A percentile compares a stretch with the other conserved stretches of the same genome.
phyloP scores from a whole-genome alignment of 495 filamentous ascomycete species.

The Daldinia caldariorum region DNA sequence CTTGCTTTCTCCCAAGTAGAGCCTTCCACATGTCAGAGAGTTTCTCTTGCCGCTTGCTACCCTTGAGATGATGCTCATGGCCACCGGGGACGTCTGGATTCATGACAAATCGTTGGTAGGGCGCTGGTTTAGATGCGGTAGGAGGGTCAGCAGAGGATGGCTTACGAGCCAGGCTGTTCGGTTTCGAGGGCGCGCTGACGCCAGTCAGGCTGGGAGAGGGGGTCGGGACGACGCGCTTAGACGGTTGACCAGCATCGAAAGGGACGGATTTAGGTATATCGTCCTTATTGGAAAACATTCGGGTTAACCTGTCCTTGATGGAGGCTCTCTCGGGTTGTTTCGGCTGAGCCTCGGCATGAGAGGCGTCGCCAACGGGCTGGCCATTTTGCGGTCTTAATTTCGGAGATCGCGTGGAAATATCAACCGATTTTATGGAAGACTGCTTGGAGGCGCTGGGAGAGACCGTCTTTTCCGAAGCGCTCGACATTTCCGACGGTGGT shows the following conservation, averaged over 20 bases:
- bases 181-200: conserved; percentile 38
- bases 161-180: conserved; percentile 40
- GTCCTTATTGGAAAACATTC: conserved; percentile 63
- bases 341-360: conserved; percentile 43
- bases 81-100: conserved; percentile 61
- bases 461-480: conserved; percentile 49
- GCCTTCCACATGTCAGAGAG: conserved; percentile 89
- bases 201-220: conserved; percentile 39
- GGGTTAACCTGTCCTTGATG: conserved; percentile 60
- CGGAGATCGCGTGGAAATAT: conserved; percentile 53
- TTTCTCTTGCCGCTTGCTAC: conserved; percentile 91
- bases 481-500: conserved; percentile 43
- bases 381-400: conserved; percentile 54
- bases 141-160: conserved; percentile 49
- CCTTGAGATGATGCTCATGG: conserved; percentile 88
- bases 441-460: conserved; percentile 56
- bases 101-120: conserved; percentile 56
- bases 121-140: conserved; percentile 38
- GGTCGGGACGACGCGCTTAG: conserved; percentile 43
- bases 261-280: conserved; percentile 40
- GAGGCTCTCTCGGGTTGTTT: conserved; percentile 58
- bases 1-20: conserved; percentile 80
- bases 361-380: conserved; percentile 35
- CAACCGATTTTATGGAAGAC: conserved; percentile 58
- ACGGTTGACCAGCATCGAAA: conserved; percentile 40